A percentile compares a stretch with the other conserved stretches of the same genome.
Evolutionary conservation across 441 rosid species (phyloP).

Genomic region (Daphne laureola): DNA sequence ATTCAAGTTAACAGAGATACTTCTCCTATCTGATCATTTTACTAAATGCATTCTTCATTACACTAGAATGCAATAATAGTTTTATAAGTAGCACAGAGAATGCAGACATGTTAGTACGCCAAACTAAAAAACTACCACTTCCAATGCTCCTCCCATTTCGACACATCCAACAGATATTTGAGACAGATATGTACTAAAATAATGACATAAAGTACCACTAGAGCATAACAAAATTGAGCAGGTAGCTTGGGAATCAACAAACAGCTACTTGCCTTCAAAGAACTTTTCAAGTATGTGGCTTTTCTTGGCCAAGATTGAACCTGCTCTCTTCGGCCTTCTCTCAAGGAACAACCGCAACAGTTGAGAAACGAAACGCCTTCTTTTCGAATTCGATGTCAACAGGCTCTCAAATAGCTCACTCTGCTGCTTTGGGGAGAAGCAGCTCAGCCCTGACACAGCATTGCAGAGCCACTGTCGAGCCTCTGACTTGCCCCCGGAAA

Average conservation of each 20-base stretch:
- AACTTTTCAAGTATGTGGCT: constrained; percentile 62
- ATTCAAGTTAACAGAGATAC: constrained; percentile 1
- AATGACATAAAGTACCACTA: neutral
- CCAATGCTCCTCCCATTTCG: no score
- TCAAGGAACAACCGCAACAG: constrained; percentile 55
- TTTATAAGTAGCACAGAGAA: no score
- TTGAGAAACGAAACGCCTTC: constrained; percentile 46
- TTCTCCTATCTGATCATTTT: neutral
- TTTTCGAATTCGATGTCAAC: constrained; percentile 37
- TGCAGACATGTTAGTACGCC: no score
- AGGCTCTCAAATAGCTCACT: constrained; percentile 46
- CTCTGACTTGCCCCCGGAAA: constrained; percentile 59
- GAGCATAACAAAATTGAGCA: neutral
- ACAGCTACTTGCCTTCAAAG: constrained; percentile 46
- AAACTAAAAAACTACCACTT: no score
- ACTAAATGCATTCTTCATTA: no score
- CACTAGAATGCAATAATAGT: no score
- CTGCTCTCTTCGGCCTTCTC: constrained; percentile 42
- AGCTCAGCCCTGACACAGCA: constrained; percentile 31
- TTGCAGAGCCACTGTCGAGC: constrained; percentile 79
- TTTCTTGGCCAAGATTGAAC: constrained; percentile 48
- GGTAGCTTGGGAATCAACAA: neutral
- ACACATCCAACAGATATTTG: constrained; percentile 2
- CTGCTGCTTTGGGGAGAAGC: constrained; percentile 37
- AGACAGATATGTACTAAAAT: neutral